Conservation (phyloP, 805 yeast species). For the Lachancea sp. region DNA sequence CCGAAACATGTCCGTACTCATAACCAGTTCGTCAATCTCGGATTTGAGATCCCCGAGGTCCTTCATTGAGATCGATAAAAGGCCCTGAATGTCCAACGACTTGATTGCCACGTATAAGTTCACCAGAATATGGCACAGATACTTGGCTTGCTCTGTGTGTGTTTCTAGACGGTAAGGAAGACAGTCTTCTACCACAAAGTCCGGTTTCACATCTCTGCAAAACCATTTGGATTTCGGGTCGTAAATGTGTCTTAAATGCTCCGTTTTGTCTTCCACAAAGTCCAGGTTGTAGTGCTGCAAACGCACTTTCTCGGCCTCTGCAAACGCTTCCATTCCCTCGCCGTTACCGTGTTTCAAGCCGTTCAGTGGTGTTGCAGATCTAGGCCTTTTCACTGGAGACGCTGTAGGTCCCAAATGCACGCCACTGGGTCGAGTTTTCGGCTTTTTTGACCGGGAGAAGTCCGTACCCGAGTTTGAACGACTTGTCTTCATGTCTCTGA, state of each 20-base stretch:
- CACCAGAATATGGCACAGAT: slow-evolving; percentile 71
- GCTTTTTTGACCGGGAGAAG: slow-evolving; percentile 14
- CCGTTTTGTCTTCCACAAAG: slow-evolving; percentile 40
- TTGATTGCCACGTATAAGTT: slow-evolving; percentile 73
- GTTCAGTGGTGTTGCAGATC: slow-evolving; percentile 25
- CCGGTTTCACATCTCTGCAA: slow-evolving; percentile 32
- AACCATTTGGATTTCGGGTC: slow-evolving; percentile 38
- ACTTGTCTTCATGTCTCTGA: slow-evolving; percentile 14
- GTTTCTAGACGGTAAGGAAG: slow-evolving; percentile 75
- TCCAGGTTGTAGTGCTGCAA: slow-evolving; percentile 43
- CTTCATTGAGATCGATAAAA: slow-evolving; percentile 56
- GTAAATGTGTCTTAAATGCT: slow-evolving; percentile 24
- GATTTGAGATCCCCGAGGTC: slow-evolving; percentile 48
- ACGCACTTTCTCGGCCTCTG: slow-evolving; percentile 25
- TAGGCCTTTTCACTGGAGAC: slow-evolving; percentile 7
- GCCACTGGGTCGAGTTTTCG: background rate
- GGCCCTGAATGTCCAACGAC: slow-evolving; percentile 69
- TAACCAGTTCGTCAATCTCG: slow-evolving; percentile 41
- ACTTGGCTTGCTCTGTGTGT: slow-evolving; percentile 60
- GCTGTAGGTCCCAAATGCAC: slow-evolving; percentile 8
- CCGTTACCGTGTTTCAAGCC: background rate
- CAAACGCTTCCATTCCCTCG: slow-evolving; percentile 13
- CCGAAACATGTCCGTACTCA: slow-evolving; percentile 47
- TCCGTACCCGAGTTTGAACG: slow-evolving; percentile 18
- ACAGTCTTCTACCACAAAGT: slow-evolving; percentile 30